Conservation (phyloP, 345 rosid genomes). For the Citrus mangshanensis region DNA sequence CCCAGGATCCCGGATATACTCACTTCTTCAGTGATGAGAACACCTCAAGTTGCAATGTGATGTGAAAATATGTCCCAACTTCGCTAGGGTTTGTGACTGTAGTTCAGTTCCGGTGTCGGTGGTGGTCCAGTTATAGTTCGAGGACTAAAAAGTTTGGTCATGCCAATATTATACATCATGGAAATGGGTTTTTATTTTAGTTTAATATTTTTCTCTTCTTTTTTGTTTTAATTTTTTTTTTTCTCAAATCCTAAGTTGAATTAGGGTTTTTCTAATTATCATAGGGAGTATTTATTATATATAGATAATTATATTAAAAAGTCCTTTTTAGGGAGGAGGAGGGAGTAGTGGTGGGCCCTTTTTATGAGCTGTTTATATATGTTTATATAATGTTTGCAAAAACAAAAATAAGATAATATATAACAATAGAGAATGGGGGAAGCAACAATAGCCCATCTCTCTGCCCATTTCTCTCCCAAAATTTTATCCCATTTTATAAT, state of each 20-base stretch:
- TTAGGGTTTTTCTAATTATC: slow-evolving; percentile 40
- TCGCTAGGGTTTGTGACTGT: background rate
- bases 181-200: slow-evolving; percentile 40
- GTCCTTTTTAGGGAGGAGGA: slow-evolving; percentile 6
- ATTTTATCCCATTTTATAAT: background rate
- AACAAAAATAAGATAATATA: slow-evolving; percentile 18
- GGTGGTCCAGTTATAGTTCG: slow-evolving; percentile 18
- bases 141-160: slow-evolving; percentile 25
- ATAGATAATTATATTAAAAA: slow-evolving; percentile 35
- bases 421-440: slow-evolving; percentile 9
- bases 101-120: background rate
- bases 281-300: slow-evolving; percentile 39
- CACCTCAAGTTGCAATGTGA: slow-evolving; percentile 82
- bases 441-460: background rate
- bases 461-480: slow-evolving; percentile 20
- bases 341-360: slow-evolving; percentile 28
- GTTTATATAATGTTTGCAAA: slow-evolving; percentile 33
- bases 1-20: slow-evolving; percentile 36
- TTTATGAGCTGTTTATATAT: slow-evolving; percentile 49
- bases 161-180: slow-evolving; percentile 56
- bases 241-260: slow-evolving; percentile 31
- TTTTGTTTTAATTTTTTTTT: slow-evolving; percentile 8
- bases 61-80: slow-evolving; percentile 39
- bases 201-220: background rate
- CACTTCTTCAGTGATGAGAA: slow-evolving; percentile 82